Percentiles rank a stretch among this genome's conserved stretches.
Evolutionary conservation across 306 rosid genomes (phyloP).

Genomic region (Quercus alba): DNA sequence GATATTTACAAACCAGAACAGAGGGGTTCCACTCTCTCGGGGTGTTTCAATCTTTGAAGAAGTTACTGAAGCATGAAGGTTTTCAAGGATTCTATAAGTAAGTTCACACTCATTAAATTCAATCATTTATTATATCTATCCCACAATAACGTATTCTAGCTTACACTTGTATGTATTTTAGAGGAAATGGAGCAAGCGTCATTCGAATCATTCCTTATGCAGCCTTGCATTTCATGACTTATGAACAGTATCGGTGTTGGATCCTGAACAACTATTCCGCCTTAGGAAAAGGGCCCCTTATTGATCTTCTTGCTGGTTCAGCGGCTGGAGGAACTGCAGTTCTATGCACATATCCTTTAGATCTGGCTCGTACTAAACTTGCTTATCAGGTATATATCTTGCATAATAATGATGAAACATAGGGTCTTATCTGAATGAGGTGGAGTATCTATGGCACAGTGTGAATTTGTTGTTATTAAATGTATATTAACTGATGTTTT

Average conservation of each 20-base stretch:
- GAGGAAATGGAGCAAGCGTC: conserved; percentile 98
- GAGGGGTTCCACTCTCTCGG: conserved; percentile 79
- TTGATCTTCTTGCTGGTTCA: conserved; percentile 95
- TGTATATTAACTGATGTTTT: not conserved
- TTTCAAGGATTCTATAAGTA: conserved; percentile 82
- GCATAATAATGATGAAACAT: conserved; percentile 1
- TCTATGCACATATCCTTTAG: conserved; percentile 90
- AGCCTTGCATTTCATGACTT: conserved; percentile 94
- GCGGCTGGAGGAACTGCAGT: conserved; percentile 93
- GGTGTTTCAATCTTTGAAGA: conserved; percentile 70
- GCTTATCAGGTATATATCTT: conserved; percentile 75
- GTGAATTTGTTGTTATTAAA: not conserved
- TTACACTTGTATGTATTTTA: conserved; percentile 28
- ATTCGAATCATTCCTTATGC: conserved; percentile 91
- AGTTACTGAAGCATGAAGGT: conserved; percentile 70
- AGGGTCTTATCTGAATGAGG: conserved; percentile 9
- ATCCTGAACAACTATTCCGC: conserved; percentile 57
- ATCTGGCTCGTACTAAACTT: conserved; percentile 94
- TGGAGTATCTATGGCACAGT: not conserved
- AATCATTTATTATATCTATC: not conserved
- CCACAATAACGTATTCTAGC: not conserved
- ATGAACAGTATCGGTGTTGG: conserved; percentile 89
- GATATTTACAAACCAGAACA: conserved; percentile 64
- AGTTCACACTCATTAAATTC: conserved; percentile 22
- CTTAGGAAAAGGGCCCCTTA: conserved; percentile 74